phyloP scores from a whole-genome alignment of 257 asterid species.

The Forsythia suspensa region DNA sequence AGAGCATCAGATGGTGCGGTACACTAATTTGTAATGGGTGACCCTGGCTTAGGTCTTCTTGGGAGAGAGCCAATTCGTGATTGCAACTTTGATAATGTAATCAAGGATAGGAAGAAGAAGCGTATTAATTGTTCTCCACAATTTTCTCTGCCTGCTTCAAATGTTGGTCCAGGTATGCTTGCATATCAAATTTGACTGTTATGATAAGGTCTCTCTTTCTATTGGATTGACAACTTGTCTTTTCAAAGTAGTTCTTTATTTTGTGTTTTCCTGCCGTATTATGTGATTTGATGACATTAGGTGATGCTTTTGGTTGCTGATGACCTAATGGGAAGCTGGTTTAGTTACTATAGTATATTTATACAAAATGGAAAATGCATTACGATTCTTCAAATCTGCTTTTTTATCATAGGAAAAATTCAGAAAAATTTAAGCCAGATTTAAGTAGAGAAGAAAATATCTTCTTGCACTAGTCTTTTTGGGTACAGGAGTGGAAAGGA shows the following conservation, averaged over 20 bases:
- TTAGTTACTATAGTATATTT: not conserved
- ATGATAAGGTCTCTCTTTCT: not conserved
- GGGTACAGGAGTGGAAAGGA: not conserved
- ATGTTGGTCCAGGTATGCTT: constrained; percentile 29
- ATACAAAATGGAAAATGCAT: not conserved
- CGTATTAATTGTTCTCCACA: constrained; percentile 16
- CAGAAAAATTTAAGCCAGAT: not conserved
- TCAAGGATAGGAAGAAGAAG: constrained; percentile 19
- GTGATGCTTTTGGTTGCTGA: not conserved
- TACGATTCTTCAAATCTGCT: not conserved
- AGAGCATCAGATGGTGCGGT: constrained; percentile 5
- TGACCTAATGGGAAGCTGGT: not conserved
- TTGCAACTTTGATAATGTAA: constrained; percentile 2
- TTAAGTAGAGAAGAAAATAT: constrained; percentile 5
- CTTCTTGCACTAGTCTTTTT: not conserved
- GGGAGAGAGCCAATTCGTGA: not conserved
- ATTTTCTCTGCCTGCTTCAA: constrained; percentile 18
- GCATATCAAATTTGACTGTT: not conserved
- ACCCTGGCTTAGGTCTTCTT: not conserved
- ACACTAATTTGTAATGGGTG: not conserved
- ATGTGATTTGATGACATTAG: not conserved
- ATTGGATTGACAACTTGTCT: not conserved
- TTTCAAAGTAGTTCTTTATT: not conserved
- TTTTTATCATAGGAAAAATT: not conserved
- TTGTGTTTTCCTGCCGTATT: not conserved